These are phyloP conservation scores for Dactylellina sp. DNA, from an alignment of 2,329 filamentous ascomycete species.

Conservation along the genomic window DNA sequence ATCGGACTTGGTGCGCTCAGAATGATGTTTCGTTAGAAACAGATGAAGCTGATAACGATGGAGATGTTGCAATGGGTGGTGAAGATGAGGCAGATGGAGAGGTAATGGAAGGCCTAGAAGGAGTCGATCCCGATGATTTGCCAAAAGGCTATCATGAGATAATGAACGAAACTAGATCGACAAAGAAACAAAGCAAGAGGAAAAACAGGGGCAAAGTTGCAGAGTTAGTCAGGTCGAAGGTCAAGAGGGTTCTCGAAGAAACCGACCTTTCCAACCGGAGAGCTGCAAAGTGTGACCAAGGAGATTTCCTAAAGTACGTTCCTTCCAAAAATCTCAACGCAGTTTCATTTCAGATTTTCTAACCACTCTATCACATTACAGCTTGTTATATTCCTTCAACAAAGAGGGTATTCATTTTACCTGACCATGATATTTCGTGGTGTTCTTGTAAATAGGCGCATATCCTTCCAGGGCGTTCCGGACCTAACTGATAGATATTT, in stretches of 20 bases:
- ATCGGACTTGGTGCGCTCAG: constrained; percentile 88
- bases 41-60: constrained; percentile 62
- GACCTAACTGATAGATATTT: constrained; percentile 8
- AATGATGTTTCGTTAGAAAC: constrained; percentile 70
- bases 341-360: not conserved
- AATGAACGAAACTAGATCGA: constrained; percentile 66
- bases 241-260: constrained; percentile 82
- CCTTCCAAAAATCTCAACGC: constrained; percentile 21
- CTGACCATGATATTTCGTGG: constrained; percentile 28
- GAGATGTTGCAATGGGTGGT: constrained; percentile 51
- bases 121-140: constrained; percentile 65
- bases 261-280: constrained; percentile 84
- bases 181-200: constrained; percentile 68
- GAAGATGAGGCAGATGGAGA: constrained; percentile 61
- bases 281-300: constrained; percentile 88
- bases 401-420: constrained; percentile 89
- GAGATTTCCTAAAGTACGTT: constrained; percentile 76
- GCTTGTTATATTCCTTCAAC: constrained; percentile 76
- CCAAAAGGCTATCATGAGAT: constrained; percentile 63
- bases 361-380: constrained; percentile 62
- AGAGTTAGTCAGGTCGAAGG: constrained; percentile 85
- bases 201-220: constrained; percentile 79
- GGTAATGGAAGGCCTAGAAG: constrained; percentile 69
- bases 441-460: constrained; percentile 16
- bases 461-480: constrained; percentile 5